Conservation (phyloP, 176 grass and related monocot species). For the Coix lacrymajobi region DNA sequence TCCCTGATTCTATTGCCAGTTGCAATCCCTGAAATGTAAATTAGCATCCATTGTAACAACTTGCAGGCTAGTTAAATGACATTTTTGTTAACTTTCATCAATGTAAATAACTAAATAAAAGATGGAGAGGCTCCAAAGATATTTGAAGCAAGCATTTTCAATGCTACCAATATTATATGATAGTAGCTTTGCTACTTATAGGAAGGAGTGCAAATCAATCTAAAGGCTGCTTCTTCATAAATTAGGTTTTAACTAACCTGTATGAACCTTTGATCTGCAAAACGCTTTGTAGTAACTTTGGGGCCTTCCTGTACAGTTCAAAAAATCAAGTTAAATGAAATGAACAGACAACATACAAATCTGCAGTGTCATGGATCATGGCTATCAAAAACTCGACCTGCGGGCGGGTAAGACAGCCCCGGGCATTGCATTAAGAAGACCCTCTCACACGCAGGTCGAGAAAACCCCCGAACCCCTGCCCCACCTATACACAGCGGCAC, state of each 20-base stretch:
- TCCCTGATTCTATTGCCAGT: constrained; percentile 47
- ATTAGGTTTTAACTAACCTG: constrained; percentile 29
- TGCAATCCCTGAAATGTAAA: constrained; percentile 51
- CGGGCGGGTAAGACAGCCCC: too few species aligned
- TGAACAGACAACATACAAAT: neutral
- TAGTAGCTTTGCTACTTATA: neutral
- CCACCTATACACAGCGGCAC: too few species aligned
- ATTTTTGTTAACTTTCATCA: neutral
- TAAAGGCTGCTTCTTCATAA: neutral
- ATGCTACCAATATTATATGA: neutral
- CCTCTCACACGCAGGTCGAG: too few species aligned
- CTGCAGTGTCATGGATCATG: neutral
- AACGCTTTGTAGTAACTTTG: constrained; percentile 32
- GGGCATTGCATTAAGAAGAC: too few species aligned
- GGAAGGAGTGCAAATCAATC: neutral
- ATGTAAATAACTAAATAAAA: neutral
- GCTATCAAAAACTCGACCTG: too few species aligned
- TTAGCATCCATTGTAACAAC: constrained; percentile 2
- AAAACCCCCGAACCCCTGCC: too few species aligned
- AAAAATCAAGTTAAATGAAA: neutral
- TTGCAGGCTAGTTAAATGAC: neutral
- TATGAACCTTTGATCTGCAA: constrained; percentile 14
- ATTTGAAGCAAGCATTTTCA: neutral
- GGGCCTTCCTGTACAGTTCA: constrained; percentile 36
- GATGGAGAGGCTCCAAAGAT: neutral